Conservation (phyloP, 345 rosid genomes). For the Microcos paniculata region DNA sequence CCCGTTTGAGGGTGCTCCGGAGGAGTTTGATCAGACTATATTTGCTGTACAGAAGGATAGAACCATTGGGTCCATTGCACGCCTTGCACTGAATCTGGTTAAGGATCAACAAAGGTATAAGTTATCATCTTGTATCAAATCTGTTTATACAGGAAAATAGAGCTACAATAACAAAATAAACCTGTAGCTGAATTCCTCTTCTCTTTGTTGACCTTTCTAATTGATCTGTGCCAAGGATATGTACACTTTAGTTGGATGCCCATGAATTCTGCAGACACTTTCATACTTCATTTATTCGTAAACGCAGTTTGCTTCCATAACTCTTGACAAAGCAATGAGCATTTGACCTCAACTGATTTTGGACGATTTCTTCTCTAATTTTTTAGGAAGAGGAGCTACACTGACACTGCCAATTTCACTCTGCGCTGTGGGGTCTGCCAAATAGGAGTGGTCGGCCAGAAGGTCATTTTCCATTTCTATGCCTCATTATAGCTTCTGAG, state of each 20-base stretch:
- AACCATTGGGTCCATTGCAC: constrained; percentile 60
- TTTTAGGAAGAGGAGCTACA: constrained; percentile 75
- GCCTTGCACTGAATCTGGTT: constrained; percentile 56
- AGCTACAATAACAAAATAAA: neutral
- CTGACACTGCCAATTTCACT: constrained; percentile 81
- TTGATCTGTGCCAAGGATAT: neutral
- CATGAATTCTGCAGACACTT: neutral
- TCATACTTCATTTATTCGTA: neutral
- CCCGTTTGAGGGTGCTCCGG: constrained; percentile 79
- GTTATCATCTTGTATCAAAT: constrained; percentile 13
- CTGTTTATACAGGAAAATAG: neutral
- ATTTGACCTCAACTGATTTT: neutral
- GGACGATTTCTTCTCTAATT: neutral
- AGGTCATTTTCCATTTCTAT: constrained; percentile 38
- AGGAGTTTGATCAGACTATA: constrained; percentile 92
- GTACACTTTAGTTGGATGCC: neutral
- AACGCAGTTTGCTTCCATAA: neutral
- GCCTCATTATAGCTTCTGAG: neutral
- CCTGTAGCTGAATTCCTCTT: neutral
- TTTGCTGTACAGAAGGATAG: constrained; percentile 55
- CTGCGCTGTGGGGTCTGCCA: constrained; percentile 95
- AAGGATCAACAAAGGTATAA: constrained; percentile 79
- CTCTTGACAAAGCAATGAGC: neutral
- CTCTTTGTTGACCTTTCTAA: neutral
- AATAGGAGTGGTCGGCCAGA: constrained; percentile 84